Evolutionary conservation across 2,329 filamentous ascomycete genomes (phyloP).

Genomic region (Paecilomyces sp.): DNA sequence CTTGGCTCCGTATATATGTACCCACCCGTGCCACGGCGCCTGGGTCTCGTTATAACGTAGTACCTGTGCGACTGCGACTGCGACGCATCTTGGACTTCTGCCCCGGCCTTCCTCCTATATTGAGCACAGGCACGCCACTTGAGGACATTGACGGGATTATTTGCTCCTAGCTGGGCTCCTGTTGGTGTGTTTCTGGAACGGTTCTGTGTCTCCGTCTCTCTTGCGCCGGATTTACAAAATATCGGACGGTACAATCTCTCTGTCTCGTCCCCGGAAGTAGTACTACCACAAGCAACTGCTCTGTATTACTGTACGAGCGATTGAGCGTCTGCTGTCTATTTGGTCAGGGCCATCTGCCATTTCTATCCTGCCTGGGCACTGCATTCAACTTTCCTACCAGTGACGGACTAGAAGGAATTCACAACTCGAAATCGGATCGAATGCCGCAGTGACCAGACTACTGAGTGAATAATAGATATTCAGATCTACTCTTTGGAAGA

Average conservation of each 20-base stretch:
- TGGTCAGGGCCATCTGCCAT: background rate
- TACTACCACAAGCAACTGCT: background rate
- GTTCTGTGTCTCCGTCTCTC: background rate
- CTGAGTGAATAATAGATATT: too few species aligned
- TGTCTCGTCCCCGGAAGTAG: background rate
- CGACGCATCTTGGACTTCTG: too few species aligned
- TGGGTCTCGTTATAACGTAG: too few species aligned
- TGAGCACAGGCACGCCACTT: too few species aligned
- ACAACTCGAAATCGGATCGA: background rate
- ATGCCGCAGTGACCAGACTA: background rate
- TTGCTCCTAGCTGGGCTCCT: too few species aligned
- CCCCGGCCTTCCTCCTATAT: too few species aligned
- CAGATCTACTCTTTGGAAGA: too few species aligned
- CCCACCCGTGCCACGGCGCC: too few species aligned
- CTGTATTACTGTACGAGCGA: background rate
- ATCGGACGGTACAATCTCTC: background rate
- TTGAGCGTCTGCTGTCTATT: background rate
- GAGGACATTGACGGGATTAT: too few species aligned
- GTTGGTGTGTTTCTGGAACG: background rate
- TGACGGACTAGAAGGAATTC: too few species aligned
- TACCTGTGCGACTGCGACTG: too few species aligned
- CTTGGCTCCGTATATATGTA: too few species aligned
- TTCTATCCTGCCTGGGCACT: background rate
- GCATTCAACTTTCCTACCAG: background rate
- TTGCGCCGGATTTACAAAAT: background rate